Evolutionary conservation across 225 moss, liverwort and hornwort species (phyloP), one percentile per base, ranked within the genome.

Genomic region (Bryoerythrophyllum caledonicum): DNA sequence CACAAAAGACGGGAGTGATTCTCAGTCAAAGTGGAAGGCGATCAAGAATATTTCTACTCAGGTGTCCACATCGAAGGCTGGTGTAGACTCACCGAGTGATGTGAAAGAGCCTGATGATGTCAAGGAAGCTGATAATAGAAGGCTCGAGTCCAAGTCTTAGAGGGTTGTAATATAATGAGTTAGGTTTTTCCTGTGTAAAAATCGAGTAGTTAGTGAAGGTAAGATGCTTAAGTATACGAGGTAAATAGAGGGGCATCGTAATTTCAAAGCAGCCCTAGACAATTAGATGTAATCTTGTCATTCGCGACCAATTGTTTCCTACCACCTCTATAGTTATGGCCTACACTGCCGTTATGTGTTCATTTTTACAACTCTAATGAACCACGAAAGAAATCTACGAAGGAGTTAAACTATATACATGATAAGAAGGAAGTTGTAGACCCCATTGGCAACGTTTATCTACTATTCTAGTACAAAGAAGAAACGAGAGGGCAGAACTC

Each of bases 11-110:
- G 72, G 73, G n/a, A 74, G 49, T 54, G 82, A 82, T 53, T 60
- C 84, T 35, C 65, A 77, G 20, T 74, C 82, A 3, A 82, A 79
- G 27, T 79, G 76, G 83, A 83, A 83, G 70, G 52, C 81, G n/a
- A 60, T 78, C 46, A 81, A 84, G 74, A 77, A 74, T 57, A 67
- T 67, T 3, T 63, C 80, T 52, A 38, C 35, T 66, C 72, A 54
- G 14, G 78, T 38, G n/a, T 26, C 66, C 15, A n/a, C 49, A 15
- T 60, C 65, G 44, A 77, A 62, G 71, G 20, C 67, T 38, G 41
- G 38, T 25, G 74, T 60, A 34, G 81, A 77, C 24, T 52, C n/a
- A 51, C 46, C 73, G 68, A 64, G 15, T 46, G 27, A 2, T 17
- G 79, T 41, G 8, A 81, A 72, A n/a, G 56, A 14, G 46, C 25